These are phyloP conservation scores for Boletus rubroflammeus DNA, from an alignment of 768 basidiomycete genomes.

Conservation along the genomic window DNA sequence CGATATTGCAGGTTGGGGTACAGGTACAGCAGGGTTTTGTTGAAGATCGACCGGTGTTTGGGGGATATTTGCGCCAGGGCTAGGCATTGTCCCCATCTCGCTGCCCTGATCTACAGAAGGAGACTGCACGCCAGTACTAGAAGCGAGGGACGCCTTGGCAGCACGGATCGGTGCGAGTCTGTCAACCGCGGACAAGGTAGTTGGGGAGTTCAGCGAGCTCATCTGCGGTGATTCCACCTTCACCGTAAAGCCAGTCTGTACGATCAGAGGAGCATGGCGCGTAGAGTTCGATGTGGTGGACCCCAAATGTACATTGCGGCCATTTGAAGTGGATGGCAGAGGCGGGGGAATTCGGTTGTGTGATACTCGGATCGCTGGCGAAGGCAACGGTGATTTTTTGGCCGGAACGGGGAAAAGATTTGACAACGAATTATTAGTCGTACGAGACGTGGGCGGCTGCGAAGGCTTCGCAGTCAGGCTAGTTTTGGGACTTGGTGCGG, in stretches of 20 bases:
- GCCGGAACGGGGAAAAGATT: not conserved
- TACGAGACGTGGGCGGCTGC: constrained; percentile 8
- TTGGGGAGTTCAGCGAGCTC: constrained; percentile 7
- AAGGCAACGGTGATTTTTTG: not conserved
- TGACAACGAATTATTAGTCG: constrained; percentile 21
- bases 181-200: constrained; percentile 9
- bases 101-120: constrained; percentile 1
- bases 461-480: not conserved
- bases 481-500: not conserved
- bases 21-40: not conserved
- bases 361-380: not conserved
- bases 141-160: constrained; percentile 26
- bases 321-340: not conserved
- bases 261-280: not conserved
- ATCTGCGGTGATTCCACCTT: constrained; percentile 21
- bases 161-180: constrained; percentile 35
- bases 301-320: not conserved
- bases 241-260: constrained; percentile 11
- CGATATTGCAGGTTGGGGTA: not conserved
- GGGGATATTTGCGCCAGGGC: not conserved
- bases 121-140: constrained; percentile 7
- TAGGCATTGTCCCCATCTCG: not conserved
- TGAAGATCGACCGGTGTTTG: not conserved
- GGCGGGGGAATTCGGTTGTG: not conserved
- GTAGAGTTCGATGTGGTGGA: not conserved